A percentile compares a stretch with the other conserved stretches of the same genome.
These are phyloP conservation scores for Colletotrichum sp. DNA, from an alignment of 2,329 filamentous ascomycete species.

Conservation along the genomic window DNA sequence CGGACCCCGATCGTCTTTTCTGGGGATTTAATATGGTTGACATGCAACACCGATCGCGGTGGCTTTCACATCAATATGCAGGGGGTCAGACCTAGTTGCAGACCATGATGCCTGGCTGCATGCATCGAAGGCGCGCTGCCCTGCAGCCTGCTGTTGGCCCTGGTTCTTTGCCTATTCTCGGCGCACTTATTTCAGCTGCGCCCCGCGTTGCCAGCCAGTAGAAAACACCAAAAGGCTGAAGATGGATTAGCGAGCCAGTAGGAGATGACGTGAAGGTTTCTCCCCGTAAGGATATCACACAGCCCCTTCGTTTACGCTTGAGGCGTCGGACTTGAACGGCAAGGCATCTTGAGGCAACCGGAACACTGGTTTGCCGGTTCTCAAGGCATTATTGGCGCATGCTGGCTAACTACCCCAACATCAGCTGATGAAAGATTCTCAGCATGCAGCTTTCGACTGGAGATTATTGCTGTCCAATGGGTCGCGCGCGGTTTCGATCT, in stretches of 20 bases:
- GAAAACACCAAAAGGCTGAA: not conserved
- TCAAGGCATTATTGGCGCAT: not conserved
- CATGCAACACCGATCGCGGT: not conserved
- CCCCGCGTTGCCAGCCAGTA: not conserved
- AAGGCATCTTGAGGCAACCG: not conserved
- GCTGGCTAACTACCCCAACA: not conserved
- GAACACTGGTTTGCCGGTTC: not conserved
- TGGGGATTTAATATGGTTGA: not conserved
- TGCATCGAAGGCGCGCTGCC: not conserved
- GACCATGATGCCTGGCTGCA: not conserved
- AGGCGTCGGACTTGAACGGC: not conserved
- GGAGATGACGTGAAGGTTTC: not conserved
- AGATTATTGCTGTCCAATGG: not conserved
- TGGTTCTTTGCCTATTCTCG: not conserved
- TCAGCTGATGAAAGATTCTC: not conserved
- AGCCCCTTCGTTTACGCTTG: not conserved
- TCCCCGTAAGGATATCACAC: not conserved
- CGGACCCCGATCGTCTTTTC: not conserved
- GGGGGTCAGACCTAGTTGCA: not conserved
- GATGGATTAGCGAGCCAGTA: not conserved
- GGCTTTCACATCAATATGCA: not conserved
- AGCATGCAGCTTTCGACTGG: not conserved
- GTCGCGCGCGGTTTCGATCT: not conserved
- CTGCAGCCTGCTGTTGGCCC: not conserved
- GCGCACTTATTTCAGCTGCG: not conserved